phyloP scores from a whole-genome alignment of 495 filamentous ascomycete species.

The Paragyromitra xinjiangensis region DNA sequence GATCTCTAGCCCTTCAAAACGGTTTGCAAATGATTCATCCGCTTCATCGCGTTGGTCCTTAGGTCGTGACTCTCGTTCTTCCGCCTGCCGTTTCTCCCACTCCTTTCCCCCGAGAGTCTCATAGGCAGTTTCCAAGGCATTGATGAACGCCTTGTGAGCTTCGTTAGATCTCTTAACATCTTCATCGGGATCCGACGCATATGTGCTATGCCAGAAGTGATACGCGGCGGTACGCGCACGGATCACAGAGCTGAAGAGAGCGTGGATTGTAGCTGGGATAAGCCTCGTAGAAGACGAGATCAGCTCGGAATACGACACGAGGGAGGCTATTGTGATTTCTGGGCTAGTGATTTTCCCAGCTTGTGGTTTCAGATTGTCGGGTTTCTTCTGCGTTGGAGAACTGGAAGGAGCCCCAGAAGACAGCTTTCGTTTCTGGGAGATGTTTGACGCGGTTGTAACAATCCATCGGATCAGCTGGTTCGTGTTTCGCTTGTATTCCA shows the following conservation, averaged over 20 bases:
- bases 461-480: slow-evolving; percentile 61
- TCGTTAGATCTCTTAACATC: slow-evolving; percentile 59
- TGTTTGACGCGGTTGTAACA: slow-evolving; percentile 38
- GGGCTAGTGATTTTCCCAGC: slow-evolving; percentile 51
- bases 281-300: slow-evolving; percentile 57
- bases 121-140: slow-evolving; percentile 58
- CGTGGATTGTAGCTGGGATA: slow-evolving; percentile 8
- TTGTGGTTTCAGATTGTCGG: slow-evolving; percentile 7
- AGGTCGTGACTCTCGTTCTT: neutral
- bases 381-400: neutral
- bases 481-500: slow-evolving; percentile 60
- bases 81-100: slow-evolving; percentile 38
- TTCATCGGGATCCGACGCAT: slow-evolving; percentile 56
- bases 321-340: slow-evolving; percentile 55
- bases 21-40: slow-evolving; percentile 57
- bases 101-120: slow-evolving; percentile 56
- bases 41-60: slow-evolving; percentile 53
- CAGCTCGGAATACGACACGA: slow-evolving; percentile 58
- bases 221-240: slow-evolving; percentile 49
- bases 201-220: slow-evolving; percentile 56
- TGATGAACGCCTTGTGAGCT: slow-evolving; percentile 60
- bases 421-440: neutral
- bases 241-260: slow-evolving; percentile 58
- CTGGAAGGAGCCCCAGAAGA: neutral
- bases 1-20: slow-evolving; percentile 56